Percentiles rank a stretch among this genome's conserved stretches.
Conservation (phyloP, 129 eudicot species). For the Escallonia herrerae region DNA sequence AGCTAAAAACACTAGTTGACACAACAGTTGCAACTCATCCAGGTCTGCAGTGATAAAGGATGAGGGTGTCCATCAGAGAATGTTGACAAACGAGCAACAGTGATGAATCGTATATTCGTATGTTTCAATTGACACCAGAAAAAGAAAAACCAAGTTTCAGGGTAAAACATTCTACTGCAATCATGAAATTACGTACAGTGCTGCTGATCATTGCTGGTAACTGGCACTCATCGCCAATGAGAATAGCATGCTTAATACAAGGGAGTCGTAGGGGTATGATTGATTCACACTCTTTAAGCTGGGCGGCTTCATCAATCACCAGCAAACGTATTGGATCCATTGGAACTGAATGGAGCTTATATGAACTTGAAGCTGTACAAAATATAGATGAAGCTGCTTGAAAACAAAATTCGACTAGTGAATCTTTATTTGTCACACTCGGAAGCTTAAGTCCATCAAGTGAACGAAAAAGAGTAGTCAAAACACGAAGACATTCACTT, state of each 20-base stretch:
- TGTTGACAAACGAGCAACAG: no score
- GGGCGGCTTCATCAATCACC: slow-evolving; percentile 54
- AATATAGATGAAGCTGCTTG: slow-evolving; percentile 49
- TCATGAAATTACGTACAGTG: slow-evolving; percentile 20
- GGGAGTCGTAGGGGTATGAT: slow-evolving; percentile 41
- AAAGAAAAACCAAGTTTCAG: no score
- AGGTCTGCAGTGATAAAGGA: no score
- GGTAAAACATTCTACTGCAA: no score
- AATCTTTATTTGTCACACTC: slow-evolving; percentile 5
- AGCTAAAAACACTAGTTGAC: no score
- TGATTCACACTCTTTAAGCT: slow-evolving; percentile 44
- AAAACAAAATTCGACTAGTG: slow-evolving; percentile 38
- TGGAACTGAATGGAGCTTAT: slow-evolving; percentile 26
- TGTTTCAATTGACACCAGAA: no score
- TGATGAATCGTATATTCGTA: no score
- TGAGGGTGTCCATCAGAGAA: no score
- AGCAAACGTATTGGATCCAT: slow-evolving; percentile 28
- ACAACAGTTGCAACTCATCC: no score
- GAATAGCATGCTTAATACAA: slow-evolving; percentile 39
- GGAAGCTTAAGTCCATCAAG: slow-evolving; percentile 39
- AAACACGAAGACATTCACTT: slow-evolving; percentile 21
- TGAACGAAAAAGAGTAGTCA: slow-evolving; percentile 30
- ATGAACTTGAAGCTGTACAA: slow-evolving; percentile 60
- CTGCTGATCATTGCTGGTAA: slow-evolving; percentile 49
- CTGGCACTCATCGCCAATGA: slow-evolving; percentile 52